Percentiles rank a stretch among this genome's conserved stretches.
phyloP scores from a whole-genome alignment of 2,329 filamentous ascomycete species.

The Trichoderma pleuroti region DNA sequence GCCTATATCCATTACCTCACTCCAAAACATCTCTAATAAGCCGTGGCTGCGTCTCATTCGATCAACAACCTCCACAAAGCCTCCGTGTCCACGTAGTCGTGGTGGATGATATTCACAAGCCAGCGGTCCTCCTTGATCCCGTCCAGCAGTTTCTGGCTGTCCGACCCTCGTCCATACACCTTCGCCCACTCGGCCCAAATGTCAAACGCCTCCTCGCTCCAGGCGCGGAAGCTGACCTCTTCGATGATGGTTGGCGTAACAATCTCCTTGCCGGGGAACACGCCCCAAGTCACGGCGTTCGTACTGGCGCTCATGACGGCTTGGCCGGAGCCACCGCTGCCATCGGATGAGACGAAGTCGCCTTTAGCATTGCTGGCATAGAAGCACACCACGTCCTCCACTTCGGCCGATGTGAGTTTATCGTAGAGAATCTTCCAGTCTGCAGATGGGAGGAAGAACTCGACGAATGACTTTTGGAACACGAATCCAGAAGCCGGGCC shows the following conservation, averaged over 20 bases:
- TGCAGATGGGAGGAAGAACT: conserved; percentile 77
- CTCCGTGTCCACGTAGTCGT: conserved; percentile 68
- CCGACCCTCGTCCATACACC: conserved; percentile 73
- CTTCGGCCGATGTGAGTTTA: conserved; percentile 56
- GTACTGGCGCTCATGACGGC: conserved; percentile 53
- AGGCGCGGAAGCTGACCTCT: conserved; percentile 87
- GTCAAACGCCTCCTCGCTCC: conserved; percentile 92
- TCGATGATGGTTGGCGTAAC: conserved; percentile 96
- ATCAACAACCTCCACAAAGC: conserved; percentile 69
- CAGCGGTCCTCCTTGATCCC: conserved; percentile 67
- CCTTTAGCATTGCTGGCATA: conserved; percentile 78
- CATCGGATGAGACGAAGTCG: conserved; percentile 72
- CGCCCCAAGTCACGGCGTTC: conserved; percentile 96
- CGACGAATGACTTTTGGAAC: conserved; percentile 97
- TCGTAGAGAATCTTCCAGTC: conserved; percentile 68
- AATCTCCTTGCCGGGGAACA: conserved; percentile 93
- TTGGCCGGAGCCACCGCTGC: conserved; percentile 34
- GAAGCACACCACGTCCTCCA: conserved; percentile 71
- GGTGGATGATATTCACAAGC: conserved; percentile 88
- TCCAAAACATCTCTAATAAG: not conserved
- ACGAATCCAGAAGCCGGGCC: conserved; percentile 89
- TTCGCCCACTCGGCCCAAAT: conserved; percentile 94
- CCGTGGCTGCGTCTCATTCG: conserved; percentile 27
- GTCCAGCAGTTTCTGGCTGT: conserved; percentile 69
- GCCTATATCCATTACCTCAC: not conserved